Base-by-base conservation (phyloP, 441 rosid genomes). In the Bocquillonia castaneifolia region DNA sequence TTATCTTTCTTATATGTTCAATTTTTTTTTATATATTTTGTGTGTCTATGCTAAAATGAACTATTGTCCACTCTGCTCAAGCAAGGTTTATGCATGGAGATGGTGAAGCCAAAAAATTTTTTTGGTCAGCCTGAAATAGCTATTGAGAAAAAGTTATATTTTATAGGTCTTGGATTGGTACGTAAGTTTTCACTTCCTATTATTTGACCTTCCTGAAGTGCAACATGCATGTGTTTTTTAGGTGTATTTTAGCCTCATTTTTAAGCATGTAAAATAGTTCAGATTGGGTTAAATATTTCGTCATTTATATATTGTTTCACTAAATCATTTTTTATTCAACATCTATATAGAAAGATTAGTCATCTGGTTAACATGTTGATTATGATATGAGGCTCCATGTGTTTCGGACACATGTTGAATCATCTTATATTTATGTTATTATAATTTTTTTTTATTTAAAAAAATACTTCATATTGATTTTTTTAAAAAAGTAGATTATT, bases 91-190 rank as follows among this genome's bases (percentile, higher is more conserved):
- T 92, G 76, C 96, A 92, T 79, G 98, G 95, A 69, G 98, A 92
- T 71, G 98, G 90, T 78, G 90, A 92, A 71, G 96, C 98, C 10
- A 96, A 92, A 75, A 92, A 90, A 68, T 90, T 92, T 77, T 80
- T 91, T 92, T 65, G 98, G 98, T 73, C 96, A 79, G 66, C 95
- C 96, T 65, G 98, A 96, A 81, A 70, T 90, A 14, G 76, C 87
- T 40, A 94, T 90, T 61, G 98, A 92, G 75, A 92, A 92, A 80
- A 92, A 90, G 83, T 81, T 92, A 25, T 90, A 88, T 82, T 93
- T 92, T 71, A 87, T 92, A 70, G 96, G 88, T 83, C 96, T 92
- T 79, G 96, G 98, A 67, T 79, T 92, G 98, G 98, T 90, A 85
- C 76, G 84, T 66, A n/a, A 62, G 52, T 72, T 68, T 66, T 74